Percentiles rank a stretch among this genome's conserved stretches.
phyloP scores from a whole-genome alignment of 352 stramenopile species.

The Phytophthora pseudosyringae region DNA sequence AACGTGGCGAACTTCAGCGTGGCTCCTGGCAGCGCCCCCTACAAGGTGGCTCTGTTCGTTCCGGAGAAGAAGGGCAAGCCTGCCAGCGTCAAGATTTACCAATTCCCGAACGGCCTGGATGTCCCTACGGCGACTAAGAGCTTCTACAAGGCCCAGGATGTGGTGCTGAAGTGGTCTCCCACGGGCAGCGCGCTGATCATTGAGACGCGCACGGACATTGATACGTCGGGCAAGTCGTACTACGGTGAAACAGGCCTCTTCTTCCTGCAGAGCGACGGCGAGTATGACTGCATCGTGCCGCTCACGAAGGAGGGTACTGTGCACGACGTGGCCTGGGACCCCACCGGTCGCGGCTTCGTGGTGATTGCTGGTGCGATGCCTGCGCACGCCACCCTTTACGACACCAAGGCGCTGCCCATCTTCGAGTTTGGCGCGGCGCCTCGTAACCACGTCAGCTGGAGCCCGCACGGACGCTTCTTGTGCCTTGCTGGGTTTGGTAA shows the following conservation, averaged over 20 bases:
- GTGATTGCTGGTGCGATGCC: conserved; percentile 97
- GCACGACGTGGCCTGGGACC: conserved; percentile 96
- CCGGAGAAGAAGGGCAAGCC: conserved; percentile 92
- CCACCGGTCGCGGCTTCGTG: conserved; percentile 91
- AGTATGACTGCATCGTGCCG: conserved; percentile 92
- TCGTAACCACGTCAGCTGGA: conserved; percentile 96
- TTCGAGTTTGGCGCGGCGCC: conserved; percentile 97
- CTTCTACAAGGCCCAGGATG: conserved; percentile 93
- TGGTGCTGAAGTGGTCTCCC: conserved; percentile 91
- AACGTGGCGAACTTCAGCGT: conserved; percentile 87
- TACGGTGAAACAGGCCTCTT: conserved; percentile 98
- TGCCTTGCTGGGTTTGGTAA: conserved; percentile 97
- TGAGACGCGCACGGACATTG: conserved; percentile 92
- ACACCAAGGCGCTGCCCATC: conserved; percentile 93
- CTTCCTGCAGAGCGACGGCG: conserved; percentile 93
- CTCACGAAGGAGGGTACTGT: conserved; percentile 92
- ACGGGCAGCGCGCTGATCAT: conserved; percentile 88
- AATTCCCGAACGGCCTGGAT: conserved; percentile 73
- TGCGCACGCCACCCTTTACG: conserved; percentile 95
- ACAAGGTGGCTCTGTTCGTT: conserved; percentile 89
- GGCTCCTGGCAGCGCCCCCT: conserved; percentile 74
- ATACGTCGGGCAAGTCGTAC: conserved; percentile 96
- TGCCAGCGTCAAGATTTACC: conserved; percentile 85
- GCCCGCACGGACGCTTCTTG: conserved; percentile 96
- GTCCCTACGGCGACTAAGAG: conserved; percentile 80